These are phyloP conservation scores for Backusella tarrabulga DNA, from an alignment of 192 early-diverging fungal genomes.

Conservation along the genomic window DNA sequence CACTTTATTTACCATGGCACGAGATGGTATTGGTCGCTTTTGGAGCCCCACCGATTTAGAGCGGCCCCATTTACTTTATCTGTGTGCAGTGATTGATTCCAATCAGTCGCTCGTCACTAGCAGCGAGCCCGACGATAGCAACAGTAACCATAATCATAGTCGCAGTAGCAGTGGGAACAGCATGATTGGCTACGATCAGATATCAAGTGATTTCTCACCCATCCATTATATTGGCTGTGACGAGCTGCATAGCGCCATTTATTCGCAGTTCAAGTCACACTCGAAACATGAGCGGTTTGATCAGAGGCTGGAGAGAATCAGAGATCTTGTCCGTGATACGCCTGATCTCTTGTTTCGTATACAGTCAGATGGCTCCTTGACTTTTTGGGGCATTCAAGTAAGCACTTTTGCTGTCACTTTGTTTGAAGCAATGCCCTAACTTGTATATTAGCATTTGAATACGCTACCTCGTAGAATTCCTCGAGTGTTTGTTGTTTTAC, in stretches of 20 bases:
- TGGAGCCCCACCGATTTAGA: conserved; percentile 59
- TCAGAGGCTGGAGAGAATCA: conserved; percentile 47
- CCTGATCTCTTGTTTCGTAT: conserved; percentile 78
- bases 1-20: conserved; percentile 64
- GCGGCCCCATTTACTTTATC: conserved; percentile 56
- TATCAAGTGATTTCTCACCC: conserved; percentile 40
- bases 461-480: conserved; percentile 60
- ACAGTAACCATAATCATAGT: neutral
- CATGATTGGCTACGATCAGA: neutral
- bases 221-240: conserved; percentile 60
- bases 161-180: neutral
- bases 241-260: conserved; percentile 47
- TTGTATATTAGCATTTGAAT: conserved; percentile 55
- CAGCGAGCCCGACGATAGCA: conserved; percentile 21
- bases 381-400: conserved; percentile 82
- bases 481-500: conserved; percentile 64
- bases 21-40: conserved; percentile 68
- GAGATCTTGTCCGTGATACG: conserved; percentile 65
- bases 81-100: conserved; percentile 71
- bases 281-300: conserved; percentile 34
- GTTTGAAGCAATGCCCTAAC: neutral
- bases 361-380: conserved; percentile 64
- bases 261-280: conserved; percentile 14
- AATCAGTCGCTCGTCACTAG: conserved; percentile 49
- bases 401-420: neutral